Conservation (phyloP, 352 stramenopile genomes). For the Pseudoperonospora humuli region DNA sequence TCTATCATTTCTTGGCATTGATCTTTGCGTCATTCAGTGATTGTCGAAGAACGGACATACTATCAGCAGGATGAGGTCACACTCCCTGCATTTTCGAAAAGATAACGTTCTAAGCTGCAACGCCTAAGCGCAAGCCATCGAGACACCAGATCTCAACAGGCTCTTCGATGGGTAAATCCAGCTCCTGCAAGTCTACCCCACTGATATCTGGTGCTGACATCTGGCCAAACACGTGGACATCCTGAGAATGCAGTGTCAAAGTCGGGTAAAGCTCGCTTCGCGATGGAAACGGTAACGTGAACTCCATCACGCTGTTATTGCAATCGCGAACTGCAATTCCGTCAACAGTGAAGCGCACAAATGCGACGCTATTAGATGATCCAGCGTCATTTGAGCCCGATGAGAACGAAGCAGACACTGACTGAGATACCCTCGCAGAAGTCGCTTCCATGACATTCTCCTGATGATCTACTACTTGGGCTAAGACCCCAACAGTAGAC, state of each 20-base stretch:
- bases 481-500: slow-evolving; percentile 70
- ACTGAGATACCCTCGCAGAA: slow-evolving; percentile 1
- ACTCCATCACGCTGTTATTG: slow-evolving; percentile 47
- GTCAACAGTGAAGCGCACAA: slow-evolving; percentile 70
- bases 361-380: slow-evolving; percentile 25
- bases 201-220: slow-evolving; percentile 72
- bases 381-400: slow-evolving; percentile 6
- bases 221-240: slow-evolving; percentile 65
- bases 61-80: slow-evolving; percentile 11
- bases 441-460: slow-evolving; percentile 7
- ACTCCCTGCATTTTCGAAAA: slow-evolving; percentile 4
- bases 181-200: slow-evolving; percentile 38
- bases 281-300: slow-evolving; percentile 47
- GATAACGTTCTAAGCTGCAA: slow-evolving; percentile 18
- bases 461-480: slow-evolving; percentile 42
- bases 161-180: slow-evolving; percentile 31
- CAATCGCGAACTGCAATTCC: slow-evolving; percentile 50
- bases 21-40: slow-evolving; percentile 15
- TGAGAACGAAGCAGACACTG: slow-evolving; percentile 9
- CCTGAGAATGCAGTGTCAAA: slow-evolving; percentile 76
- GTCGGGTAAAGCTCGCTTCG: slow-evolving; percentile 74
- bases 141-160: slow-evolving; percentile 60
- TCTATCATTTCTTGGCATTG: slow-evolving; percentile 13
- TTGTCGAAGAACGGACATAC: slow-evolving; percentile 13
- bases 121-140: slow-evolving; percentile 39